Percentiles rank a stretch among this genome's conserved stretches.
phyloP scores from a whole-genome alignment of 2,329 filamentous ascomycete genomes.

The Lojkania enalia region DNA sequence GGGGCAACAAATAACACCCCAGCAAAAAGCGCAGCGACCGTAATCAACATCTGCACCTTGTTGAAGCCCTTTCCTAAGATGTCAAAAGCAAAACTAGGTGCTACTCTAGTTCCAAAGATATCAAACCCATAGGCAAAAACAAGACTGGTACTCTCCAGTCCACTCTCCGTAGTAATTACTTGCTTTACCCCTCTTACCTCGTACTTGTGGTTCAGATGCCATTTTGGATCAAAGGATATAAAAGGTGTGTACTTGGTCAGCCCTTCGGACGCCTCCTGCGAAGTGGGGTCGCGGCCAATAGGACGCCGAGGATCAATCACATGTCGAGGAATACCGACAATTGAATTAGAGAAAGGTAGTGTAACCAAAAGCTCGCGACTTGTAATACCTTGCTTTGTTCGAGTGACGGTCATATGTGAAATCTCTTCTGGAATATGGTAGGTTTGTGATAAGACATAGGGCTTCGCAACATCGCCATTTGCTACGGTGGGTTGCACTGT shows the following conservation, averaged over 20 bases:
- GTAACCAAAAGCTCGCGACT: constrained; percentile 80
- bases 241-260: constrained; percentile 74
- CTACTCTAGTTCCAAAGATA: constrained; percentile 81
- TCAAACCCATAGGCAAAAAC: constrained; percentile 88
- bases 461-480: constrained; percentile 62
- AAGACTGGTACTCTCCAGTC: constrained; percentile 89
- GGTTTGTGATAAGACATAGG: constrained; percentile 76
- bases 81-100: constrained; percentile 90
- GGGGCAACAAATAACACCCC: constrained; percentile 81
- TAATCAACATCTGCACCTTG: constrained; percentile 80
- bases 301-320: constrained; percentile 85
- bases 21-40: constrained; percentile 75
- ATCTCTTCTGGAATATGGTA: constrained; percentile 82
- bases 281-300: constrained; percentile 78
- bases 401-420: constrained; percentile 76
- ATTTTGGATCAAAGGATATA: constrained; percentile 82
- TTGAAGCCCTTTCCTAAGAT: constrained; percentile 92
- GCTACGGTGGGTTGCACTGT: constrained; percentile 68
- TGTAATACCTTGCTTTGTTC: constrained; percentile 90
- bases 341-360: constrained; percentile 70
- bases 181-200: constrained; percentile 76
- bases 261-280: constrained; percentile 81
- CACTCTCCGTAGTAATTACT: constrained; percentile 74
- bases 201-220: constrained; percentile 77
- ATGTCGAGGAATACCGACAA: constrained; percentile 77